Percentiles rank a stretch among this genome's conserved stretches.
These are phyloP conservation scores for Coffea humblotiana DNA, from an alignment of 305 asterid species.

Conservation along the genomic window DNA sequence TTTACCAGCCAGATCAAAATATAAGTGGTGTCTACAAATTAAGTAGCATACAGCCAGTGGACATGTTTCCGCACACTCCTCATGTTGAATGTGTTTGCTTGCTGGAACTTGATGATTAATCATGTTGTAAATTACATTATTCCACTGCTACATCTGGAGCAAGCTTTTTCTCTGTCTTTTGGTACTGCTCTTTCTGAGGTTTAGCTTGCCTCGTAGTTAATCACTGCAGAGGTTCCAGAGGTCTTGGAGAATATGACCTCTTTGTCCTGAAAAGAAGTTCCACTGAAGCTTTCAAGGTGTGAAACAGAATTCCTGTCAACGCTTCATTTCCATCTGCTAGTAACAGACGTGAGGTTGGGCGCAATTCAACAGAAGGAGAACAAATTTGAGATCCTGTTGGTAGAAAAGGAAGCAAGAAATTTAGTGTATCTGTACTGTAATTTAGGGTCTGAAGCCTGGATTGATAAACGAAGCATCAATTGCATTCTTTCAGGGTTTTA, in stretches of 20 bases:
- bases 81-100: slow-evolving; percentile 96
- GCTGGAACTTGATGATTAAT: slow-evolving; percentile 58
- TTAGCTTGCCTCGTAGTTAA: not conserved
- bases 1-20: slow-evolving; percentile 76
- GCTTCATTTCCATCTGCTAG: no score
- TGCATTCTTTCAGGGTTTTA: not conserved
- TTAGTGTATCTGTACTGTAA: not conserved
- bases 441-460: not conserved
- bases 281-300: no score
- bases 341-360: not conserved
- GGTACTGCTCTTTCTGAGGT: not conserved
- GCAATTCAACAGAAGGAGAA: no score
- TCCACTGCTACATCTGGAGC: not conserved
- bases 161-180: not conserved
- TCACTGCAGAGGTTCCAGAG: not conserved
- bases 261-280: not conserved
- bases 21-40: slow-evolving; percentile 71
- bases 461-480: not conserved
- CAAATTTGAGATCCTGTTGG: not conserved
- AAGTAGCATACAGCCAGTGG: slow-evolving; percentile 85
- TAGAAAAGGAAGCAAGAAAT: not conserved
- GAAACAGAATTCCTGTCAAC: no score
- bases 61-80: slow-evolving; percentile 99
- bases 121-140: not conserved
- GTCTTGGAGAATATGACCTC: not conserved